phyloP scores from a whole-genome alignment of 2,329 filamentous ascomycete species.

The Penicillium sp. region DNA sequence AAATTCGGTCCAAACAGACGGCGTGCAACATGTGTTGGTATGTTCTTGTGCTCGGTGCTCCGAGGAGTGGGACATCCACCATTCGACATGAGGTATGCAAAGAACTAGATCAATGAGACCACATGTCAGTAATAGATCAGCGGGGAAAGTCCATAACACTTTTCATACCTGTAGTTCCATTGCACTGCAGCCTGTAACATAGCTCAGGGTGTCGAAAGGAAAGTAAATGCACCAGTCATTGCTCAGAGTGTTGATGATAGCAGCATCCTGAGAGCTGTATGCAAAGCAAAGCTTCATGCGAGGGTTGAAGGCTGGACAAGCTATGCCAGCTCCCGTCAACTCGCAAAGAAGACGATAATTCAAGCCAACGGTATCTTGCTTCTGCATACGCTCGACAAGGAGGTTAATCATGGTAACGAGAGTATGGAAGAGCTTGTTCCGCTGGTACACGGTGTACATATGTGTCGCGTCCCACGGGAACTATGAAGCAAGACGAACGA shows the following conservation, averaged over 20 bases:
- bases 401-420: constrained; percentile 64
- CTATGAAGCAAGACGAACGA: constrained; percentile 25
- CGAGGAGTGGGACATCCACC: not conserved
- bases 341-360: constrained; percentile 41
- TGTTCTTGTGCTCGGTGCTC: too few species aligned
- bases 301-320: constrained; percentile 47
- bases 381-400: constrained; percentile 65
- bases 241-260: not conserved
- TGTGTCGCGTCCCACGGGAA: constrained; percentile 53
- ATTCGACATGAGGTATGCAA: constrained; percentile 4
- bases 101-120: constrained; percentile 7
- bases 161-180: constrained; percentile 30
- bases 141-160: not conserved
- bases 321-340: constrained; percentile 43
- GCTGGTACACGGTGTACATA: constrained; percentile 50
- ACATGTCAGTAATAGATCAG: constrained; percentile 2
- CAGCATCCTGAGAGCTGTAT: not conserved
- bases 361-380: constrained; percentile 39
- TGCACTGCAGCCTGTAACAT: constrained; percentile 23
- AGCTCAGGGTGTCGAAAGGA: constrained; percentile 43
- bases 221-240: constrained; percentile 23
- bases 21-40: too few species aligned
- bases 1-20: not conserved
- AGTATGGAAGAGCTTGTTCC: constrained; percentile 48
- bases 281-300: constrained; percentile 42